Base-by-base conservation (phyloP, 495 filamentous ascomycete genomes). In the Penicillium dipodomyicola region DNA sequence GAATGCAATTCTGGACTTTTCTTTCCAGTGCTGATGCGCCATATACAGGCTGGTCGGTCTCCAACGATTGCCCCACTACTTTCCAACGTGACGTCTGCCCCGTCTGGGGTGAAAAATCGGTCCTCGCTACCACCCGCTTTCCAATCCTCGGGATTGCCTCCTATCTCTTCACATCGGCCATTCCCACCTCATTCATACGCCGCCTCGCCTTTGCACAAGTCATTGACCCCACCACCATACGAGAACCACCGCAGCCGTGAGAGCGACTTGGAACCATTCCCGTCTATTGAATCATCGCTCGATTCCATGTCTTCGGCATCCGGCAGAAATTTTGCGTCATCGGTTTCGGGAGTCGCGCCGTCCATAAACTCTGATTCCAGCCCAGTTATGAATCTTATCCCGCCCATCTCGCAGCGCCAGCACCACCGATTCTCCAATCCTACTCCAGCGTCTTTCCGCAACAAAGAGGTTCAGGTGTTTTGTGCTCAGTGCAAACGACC, bases 121-220 rank as follows among this genome's bases (percentile, higher is more conserved):
- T 83, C 85, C 35, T 96, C 92, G 14, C 72, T 96, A 45, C 91
- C 92, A 19, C 92, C 92, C 7, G 74, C 76, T 61, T 77, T 76
- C 57, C 68, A 77, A 52, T 65, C 72, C 12, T 58, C 61, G 5
- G 69, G 70, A 22, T 56, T 78, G 12, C 70, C 72, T 14, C 72
- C 74, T 4, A 65, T 73, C 5, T 55, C 77, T 73, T 69, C 74
- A 71, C 64, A 81, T 75, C 72, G 72, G 37, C 72, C 63, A 6
- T 81, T 71, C 59, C 82, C 87, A 43, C 86, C 85, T 57, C 83
- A 88, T 60, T 85, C 82, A 19, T 96, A 94, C 67, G 84, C 90
- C 63, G 90, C 91, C 33, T 96, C 92, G 19, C 91, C 92, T 27
- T 72, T 96, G 48, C 88, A 92, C 68, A 89, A 89, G 72, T 86